phyloP scores from a whole-genome alignment of 2,329 filamentous ascomycete genomes.

The Diaporthe ilicicola region DNA sequence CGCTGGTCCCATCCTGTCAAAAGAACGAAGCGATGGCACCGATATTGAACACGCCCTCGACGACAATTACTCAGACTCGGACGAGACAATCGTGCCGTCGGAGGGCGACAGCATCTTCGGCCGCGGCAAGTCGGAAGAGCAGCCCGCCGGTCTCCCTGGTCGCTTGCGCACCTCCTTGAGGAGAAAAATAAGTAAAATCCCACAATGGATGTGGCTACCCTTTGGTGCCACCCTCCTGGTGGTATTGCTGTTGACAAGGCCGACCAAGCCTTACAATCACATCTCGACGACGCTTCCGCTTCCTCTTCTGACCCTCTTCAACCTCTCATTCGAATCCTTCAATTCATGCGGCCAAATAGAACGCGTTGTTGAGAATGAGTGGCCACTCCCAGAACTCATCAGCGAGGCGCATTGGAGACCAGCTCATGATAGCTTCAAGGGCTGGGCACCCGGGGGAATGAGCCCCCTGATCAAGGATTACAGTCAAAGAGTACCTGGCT shows the following conservation, averaged over 20 bases:
- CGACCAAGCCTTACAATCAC: constrained; percentile 43
- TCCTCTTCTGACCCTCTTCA: constrained; percentile 42
- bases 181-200: not conserved
- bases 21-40: not conserved
- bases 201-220: constrained; percentile 3
- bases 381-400: constrained; percentile 41
- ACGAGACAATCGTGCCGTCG: constrained; percentile 13
- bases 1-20: not conserved
- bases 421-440: constrained; percentile 42
- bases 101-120: constrained; percentile 12
- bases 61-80: constrained; percentile 11
- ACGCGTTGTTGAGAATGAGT: not conserved
- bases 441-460: constrained; percentile 42
- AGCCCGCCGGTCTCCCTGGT: not conserved
- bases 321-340: constrained; percentile 18
- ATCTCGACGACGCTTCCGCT: constrained; percentile 45
- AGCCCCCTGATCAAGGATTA: constrained; percentile 40
- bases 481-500: constrained; percentile 39
- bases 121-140: not conserved
- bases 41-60: not conserved
- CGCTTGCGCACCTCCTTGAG: not conserved
- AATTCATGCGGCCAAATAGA: constrained; percentile 38
- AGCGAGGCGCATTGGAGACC: constrained; percentile 39
- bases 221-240: not conserved
- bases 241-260: constrained; percentile 32